phyloP scores from a whole-genome alignment of 352 stramenopile genomes.

The Phytopythium helicoides region DNA sequence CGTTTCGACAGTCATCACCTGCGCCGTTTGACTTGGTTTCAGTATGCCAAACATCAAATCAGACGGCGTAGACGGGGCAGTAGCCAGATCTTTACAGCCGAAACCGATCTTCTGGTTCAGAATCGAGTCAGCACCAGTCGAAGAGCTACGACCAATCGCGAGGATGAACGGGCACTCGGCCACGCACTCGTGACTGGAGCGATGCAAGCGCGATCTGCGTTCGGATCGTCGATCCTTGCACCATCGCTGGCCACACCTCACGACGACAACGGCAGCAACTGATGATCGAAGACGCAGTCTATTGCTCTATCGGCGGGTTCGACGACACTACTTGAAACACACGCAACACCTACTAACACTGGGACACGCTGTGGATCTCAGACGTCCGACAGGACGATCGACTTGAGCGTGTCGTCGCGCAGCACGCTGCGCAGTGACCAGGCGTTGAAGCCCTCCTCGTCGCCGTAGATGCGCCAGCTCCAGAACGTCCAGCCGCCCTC shows the following conservation, averaged over 20 bases:
- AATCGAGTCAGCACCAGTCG: background rate
- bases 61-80: too few species aligned
- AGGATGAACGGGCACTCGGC: background rate
- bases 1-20: too few species aligned
- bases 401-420: conserved; percentile 32
- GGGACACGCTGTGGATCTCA: background rate
- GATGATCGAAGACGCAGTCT: too few species aligned
- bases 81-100: too few species aligned
- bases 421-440: conserved; percentile 68
- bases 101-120: too few species aligned
- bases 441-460: conserved; percentile 51
- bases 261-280: too few species aligned
- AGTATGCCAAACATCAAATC: too few species aligned
- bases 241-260: too few species aligned
- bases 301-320: too few species aligned
- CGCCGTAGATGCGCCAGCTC: conserved; percentile 63
- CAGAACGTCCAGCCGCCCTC: conserved; percentile 68
- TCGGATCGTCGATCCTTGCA: too few species aligned
- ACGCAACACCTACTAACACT: background rate
- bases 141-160: background rate
- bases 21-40: too few species aligned
- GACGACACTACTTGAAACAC: background rate
- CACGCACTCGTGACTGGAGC: background rate
- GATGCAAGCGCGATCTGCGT: background rate
- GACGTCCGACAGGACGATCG: conserved; percentile 14